These are phyloP conservation scores for Oxytropis ochrocephala DNA, from an alignment of 306 rosid genomes.

Conservation along the genomic window DNA sequence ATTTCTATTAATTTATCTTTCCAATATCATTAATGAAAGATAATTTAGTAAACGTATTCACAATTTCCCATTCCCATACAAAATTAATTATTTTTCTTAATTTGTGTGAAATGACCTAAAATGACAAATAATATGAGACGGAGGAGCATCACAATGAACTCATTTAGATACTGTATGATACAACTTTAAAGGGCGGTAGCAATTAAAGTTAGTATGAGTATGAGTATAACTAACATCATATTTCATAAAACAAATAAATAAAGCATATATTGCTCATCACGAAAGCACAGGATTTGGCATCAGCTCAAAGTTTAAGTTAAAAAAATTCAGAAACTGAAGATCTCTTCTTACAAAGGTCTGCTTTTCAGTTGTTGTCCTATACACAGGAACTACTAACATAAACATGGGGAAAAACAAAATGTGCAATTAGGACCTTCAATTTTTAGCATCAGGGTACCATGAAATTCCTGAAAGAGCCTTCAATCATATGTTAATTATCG, in stretches of 20 bases:
- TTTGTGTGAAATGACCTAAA: no score
- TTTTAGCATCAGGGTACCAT: background rate
- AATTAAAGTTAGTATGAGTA: no score
- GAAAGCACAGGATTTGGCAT: background rate
- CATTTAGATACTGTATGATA: no score
- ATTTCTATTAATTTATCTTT: no score
- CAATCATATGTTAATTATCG: conserved; percentile 14
- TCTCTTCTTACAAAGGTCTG: conserved; percentile 16
- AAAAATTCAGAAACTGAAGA: conserved; percentile 14
- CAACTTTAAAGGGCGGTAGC: no score
- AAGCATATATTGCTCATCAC: background rate
- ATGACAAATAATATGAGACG: no score
- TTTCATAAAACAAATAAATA: background rate
- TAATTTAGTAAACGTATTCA: no score
- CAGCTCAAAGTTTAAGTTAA: background rate
- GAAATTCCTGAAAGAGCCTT: conserved; percentile 14
- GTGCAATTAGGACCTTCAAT: conserved; percentile 8
- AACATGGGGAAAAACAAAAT: background rate
- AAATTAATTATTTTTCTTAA: no score
- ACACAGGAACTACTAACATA: conserved; percentile 12
- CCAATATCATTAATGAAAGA: no score
- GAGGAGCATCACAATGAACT: no score
- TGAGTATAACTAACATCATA: no score
- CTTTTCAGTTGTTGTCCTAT: conserved; percentile 16
- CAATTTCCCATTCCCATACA: no score